Conservation (phyloP, 2,329 filamentous ascomycete genomes). For the Curvularia verruculosa region DNA sequence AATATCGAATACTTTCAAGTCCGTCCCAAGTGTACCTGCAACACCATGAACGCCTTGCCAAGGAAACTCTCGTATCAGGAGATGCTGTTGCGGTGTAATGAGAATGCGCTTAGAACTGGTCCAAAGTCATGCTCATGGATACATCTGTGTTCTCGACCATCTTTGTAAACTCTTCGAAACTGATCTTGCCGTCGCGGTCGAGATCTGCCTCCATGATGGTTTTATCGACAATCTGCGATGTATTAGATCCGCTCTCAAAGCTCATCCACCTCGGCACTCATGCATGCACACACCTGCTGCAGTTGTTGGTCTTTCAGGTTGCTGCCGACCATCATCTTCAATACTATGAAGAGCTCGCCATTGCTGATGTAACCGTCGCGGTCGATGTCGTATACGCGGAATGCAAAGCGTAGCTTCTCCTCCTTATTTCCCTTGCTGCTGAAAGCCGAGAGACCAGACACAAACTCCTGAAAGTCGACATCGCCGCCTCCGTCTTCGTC, state of each 20-base stretch:
- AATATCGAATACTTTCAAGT: constrained; percentile 36
- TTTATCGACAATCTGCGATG: constrained; percentile 87
- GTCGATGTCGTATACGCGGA: constrained; percentile 99
- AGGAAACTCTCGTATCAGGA: constrained; percentile 25
- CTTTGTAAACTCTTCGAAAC: constrained; percentile 97
- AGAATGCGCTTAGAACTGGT: constrained; percentile 52
- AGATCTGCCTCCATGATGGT: constrained; percentile 99
- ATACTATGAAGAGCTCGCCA: constrained; percentile 96
- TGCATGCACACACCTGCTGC: constrained; percentile 67
- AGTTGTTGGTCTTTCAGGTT: constrained; percentile 99
- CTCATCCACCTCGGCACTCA: background rate
- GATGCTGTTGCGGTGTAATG: constrained; percentile 23
- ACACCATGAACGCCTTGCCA: constrained; percentile 47
- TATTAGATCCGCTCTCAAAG: constrained; percentile 16
- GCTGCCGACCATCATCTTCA: constrained; percentile 99
- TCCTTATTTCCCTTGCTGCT: constrained; percentile 98
- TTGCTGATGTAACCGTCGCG: constrained; percentile 98
- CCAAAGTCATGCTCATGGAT: constrained; percentile 71
- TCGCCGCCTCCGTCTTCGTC: constrained; percentile 98
- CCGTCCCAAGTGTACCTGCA: constrained; percentile 23
- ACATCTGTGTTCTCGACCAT: constrained; percentile 96
- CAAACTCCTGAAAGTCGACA: constrained; percentile 98
- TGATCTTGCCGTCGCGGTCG: constrained; percentile 96
- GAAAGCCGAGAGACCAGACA: constrained; percentile 92
- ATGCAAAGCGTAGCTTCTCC: constrained; percentile 96